These are phyloP conservation scores for Aspergillus ruber DNA, from an alignment of 2,329 filamentous ascomycete genomes.

Conservation along the genomic window DNA sequence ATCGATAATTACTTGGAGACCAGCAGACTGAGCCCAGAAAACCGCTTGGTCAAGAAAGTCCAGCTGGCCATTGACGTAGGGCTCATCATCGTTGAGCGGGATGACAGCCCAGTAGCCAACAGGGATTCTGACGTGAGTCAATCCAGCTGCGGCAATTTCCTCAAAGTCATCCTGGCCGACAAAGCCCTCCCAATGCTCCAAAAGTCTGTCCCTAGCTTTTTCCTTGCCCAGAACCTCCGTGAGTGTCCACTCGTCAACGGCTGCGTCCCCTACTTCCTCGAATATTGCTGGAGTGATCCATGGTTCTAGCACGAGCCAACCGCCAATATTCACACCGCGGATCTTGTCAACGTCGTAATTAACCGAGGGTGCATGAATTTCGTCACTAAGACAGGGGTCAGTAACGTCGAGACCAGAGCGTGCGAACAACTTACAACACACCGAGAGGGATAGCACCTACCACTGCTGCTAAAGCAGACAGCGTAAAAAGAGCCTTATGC, in stretches of 20 bases:
- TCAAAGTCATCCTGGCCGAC: slow-evolving; percentile 51
- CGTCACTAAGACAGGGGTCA: slow-evolving; percentile 16
- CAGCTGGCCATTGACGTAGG: slow-evolving; percentile 58
- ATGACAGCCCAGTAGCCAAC: slow-evolving; percentile 61
- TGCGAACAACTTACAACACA: slow-evolving; percentile 17
- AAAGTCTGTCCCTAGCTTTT: slow-evolving; percentile 43
- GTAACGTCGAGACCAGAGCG: background rate
- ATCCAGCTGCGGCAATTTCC: slow-evolving; percentile 48
- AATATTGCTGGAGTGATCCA: slow-evolving; percentile 61
- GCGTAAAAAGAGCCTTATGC: slow-evolving; percentile 20
- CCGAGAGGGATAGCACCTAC: slow-evolving; percentile 13
- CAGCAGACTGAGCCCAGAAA: slow-evolving; percentile 51
- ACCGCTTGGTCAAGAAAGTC: slow-evolving; percentile 52
- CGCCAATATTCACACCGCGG: slow-evolving; percentile 60
- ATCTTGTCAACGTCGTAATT: slow-evolving; percentile 51
- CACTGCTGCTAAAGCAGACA: slow-evolving; percentile 19
- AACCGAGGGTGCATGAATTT: slow-evolving; percentile 37
- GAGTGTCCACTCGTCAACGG: slow-evolving; percentile 54
- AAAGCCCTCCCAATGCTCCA: slow-evolving; percentile 55
- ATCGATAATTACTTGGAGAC: slow-evolving; percentile 61
- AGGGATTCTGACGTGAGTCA: slow-evolving; percentile 61
- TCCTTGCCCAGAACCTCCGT: slow-evolving; percentile 45
- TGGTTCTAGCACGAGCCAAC: slow-evolving; percentile 59
- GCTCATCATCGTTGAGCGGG: slow-evolving; percentile 50
- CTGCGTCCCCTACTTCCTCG: slow-evolving; percentile 41